These are phyloP conservation scores for Fusarium ramigenum DNA, from an alignment of 2,329 filamentous ascomycete species.

Conservation along the genomic window DNA sequence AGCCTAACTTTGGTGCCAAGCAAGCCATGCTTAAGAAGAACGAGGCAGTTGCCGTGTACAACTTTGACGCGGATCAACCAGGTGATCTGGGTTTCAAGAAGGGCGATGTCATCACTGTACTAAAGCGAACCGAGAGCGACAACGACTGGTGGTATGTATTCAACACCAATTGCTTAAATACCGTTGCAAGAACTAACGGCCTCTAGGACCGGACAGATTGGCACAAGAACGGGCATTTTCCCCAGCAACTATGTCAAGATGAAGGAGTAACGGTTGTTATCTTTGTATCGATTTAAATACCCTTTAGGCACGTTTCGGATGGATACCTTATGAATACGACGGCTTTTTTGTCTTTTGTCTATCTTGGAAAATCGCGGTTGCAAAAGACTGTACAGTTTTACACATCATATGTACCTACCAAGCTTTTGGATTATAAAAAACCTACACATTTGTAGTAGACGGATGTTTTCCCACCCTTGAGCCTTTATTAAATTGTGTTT, in stretches of 20 bases:
- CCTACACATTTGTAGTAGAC: background rate
- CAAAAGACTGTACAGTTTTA: background rate
- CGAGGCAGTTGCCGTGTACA: constrained; percentile 90
- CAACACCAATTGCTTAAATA: background rate
- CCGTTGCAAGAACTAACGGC: background rate
- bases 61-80: constrained; percentile 92
- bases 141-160: constrained; percentile 89
- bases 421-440: background rate
- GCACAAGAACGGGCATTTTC: constrained; percentile 88
- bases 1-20: constrained; percentile 77
- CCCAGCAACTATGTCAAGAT: constrained; percentile 83
- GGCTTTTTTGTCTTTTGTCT: constrained; percentile 8
- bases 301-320: constrained; percentile 31
- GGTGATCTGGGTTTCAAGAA: constrained; percentile 97
- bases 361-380: background rate
- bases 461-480: background rate
- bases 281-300: constrained; percentile 35
- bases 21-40: constrained; percentile 71
- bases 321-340: constrained; percentile 7
- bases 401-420: background rate
- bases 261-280: constrained; percentile 56
- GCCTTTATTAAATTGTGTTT: background rate
- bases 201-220: constrained; percentile 85
- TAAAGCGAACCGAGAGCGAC: constrained; percentile 93
- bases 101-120: constrained; percentile 92